Base-by-base conservation (phyloP, 23 red algal genomes). In the Pyropia haitanensis region DNA sequence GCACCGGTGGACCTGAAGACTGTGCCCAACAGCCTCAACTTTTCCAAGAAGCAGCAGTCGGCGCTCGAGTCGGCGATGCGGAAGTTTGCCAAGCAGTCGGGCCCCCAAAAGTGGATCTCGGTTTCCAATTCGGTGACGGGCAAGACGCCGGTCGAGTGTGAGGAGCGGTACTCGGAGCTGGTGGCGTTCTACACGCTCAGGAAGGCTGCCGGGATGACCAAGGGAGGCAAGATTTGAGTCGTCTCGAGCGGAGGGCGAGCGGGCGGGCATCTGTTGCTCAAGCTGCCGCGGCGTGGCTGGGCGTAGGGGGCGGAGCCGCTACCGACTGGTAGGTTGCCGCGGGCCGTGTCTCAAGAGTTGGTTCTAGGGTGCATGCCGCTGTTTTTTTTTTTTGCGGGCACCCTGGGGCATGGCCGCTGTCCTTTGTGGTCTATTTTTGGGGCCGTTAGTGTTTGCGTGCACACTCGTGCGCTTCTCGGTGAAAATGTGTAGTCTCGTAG, bases 41-140 rank as follows among this genome's bases (percentile, higher is more conserved):
- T 90, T 70, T 81, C 86, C 14, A 69, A 76, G 59, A 90, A 82
- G 63, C 76, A 90, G 55, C 86, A 90, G 39, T 34, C 68, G 18
- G 46, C 66, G 52, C 79, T 90, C 58, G 86, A 90, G 57, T 25
- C 76, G 18, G 86, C 86, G n/a, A 71, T 90, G 53, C 79, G 80
- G 64, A 81, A 81, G 68, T 60, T 70, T 56, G 54, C 81, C 48
- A 60, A 56, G 17, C 63, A 31, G 20, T 62, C 59, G 21, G 70
- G 73, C 3, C 34, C 27, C 5, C 33, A 62, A 15, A 48, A 75
- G 56, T 90, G 86, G 86, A 69, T 65, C 15, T 71, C 70, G 28
- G 53, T 90, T 12, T 53, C 76, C 17, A 39, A 18, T 18, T 39
- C 65, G 53, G 86, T 90, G 6, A 18, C 67, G 24, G 77, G 72